Percentiles rank a stretch among this genome's conserved stretches.
These are phyloP conservation scores for Elsinoe batatas DNA, from an alignment of 2,329 filamentous ascomycete genomes.

Conservation along the genomic window DNA sequence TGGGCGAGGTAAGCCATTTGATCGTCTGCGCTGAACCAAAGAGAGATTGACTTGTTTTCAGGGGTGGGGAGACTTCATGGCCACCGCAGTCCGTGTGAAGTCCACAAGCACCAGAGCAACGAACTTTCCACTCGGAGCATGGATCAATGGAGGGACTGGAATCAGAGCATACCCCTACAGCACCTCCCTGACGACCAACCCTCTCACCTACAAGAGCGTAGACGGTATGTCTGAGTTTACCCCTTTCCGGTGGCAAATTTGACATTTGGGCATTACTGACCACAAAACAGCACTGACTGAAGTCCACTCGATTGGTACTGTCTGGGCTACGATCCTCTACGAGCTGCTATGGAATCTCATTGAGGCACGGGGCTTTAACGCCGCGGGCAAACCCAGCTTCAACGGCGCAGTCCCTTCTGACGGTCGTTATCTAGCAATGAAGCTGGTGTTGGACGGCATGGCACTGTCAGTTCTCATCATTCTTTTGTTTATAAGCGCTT, in stretches of 20 bases:
- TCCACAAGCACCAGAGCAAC: constrained; percentile 35
- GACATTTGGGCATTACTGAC: background rate
- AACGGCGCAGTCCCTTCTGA: constrained; percentile 41
- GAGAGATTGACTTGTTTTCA: too few species aligned
- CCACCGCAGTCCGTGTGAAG: constrained; percentile 42
- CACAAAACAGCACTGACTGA: constrained; percentile 12
- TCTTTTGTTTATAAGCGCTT: background rate
- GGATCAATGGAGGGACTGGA: constrained; percentile 36
- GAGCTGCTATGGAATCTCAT: constrained; percentile 51
- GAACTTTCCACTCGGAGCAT: constrained; percentile 43
- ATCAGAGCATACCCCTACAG: constrained; percentile 45
- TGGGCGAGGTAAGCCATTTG: constrained; percentile 37
- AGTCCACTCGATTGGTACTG: constrained; percentile 43
- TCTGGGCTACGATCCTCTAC: constrained; percentile 46
- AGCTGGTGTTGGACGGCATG: constrained; percentile 45
- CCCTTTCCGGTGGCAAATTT: background rate
- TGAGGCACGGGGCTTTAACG: constrained; percentile 45
- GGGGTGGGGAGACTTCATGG: constrained; percentile 50
- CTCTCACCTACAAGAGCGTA: constrained; percentile 36
- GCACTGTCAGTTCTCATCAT: constrained; percentile 29
- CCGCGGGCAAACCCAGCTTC: constrained; percentile 34
- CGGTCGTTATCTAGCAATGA: constrained; percentile 43
- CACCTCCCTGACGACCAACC: constrained; percentile 41
- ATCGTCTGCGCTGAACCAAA: too few species aligned
- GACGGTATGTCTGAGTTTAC: constrained; percentile 26